Conservation (phyloP, 106 monocot genomes). For the Vanilla planifolia region DNA sequence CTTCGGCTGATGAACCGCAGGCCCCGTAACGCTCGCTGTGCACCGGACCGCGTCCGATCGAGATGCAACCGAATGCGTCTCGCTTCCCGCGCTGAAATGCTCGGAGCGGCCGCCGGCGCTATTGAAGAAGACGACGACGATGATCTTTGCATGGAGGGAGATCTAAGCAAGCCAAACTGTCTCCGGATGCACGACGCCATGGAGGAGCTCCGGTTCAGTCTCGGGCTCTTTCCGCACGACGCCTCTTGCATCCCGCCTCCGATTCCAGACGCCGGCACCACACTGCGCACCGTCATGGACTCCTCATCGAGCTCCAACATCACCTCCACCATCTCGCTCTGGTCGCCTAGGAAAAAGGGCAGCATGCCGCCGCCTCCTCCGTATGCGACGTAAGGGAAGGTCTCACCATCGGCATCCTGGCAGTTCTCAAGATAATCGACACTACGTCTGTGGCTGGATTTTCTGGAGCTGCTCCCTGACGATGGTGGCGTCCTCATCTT, state of each 20-base stretch:
- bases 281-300: constrained; percentile 52
- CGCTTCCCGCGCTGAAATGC: constrained; percentile 40
- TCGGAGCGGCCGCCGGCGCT: background rate
- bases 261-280: constrained; percentile 26
- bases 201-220: constrained; percentile 49
- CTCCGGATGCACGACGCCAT: constrained; percentile 50
- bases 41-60: constrained; percentile 55
- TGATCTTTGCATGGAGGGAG: constrained; percentile 35
- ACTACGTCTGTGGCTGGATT: constrained; percentile 34
- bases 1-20: constrained; percentile 65
- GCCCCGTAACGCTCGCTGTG: constrained; percentile 60
- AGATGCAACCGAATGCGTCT: constrained; percentile 42
- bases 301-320: constrained; percentile 76
- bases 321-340: constrained; percentile 61
- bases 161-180: constrained; percentile 60
- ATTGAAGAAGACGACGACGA: constrained; percentile 23
- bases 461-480: no score
- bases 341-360: constrained; percentile 38
- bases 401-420: constrained; percentile 26
- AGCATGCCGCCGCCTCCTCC: constrained; percentile 18
- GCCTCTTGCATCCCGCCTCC: background rate
- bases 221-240: no score
- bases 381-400: constrained; percentile 8
- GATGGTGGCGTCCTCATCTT: no score
- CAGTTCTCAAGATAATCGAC: constrained; percentile 46